Evolutionary conservation across 306 rosid genomes (phyloP).

Genomic region (Vicia sativa): DNA sequence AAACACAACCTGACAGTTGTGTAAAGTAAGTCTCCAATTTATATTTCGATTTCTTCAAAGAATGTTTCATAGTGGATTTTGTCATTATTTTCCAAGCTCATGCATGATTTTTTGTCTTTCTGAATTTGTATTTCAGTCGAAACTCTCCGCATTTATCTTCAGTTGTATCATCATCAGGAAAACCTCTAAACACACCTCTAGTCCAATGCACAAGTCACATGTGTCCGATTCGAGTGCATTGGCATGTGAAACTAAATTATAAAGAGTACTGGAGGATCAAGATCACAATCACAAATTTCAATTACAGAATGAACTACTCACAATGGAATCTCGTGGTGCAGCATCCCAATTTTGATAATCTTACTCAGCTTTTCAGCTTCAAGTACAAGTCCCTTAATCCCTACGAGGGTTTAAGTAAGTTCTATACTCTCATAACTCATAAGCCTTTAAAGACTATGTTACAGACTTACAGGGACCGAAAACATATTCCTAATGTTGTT

Average conservation of each 20-base stretch:
- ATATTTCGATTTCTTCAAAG: conserved; percentile 11
- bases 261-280: conserved; percentile 98
- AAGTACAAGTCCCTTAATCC: conserved; percentile 81
- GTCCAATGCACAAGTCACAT: conserved; percentile 93
- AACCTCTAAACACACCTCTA: conserved; percentile 61
- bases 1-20: conserved; percentile 69
- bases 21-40: conserved; percentile 63
- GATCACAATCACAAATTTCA: conserved; percentile 91
- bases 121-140: conserved; percentile 52
- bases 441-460: not conserved
- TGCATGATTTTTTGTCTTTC: conserved; percentile 14
- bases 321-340: conserved; percentile 95
- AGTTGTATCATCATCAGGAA: conserved; percentile 63
- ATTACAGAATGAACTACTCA: conserved; percentile 91
- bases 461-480: not conserved
- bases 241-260: conserved; percentile 98
- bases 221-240: conserved; percentile 96
- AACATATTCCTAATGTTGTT: conserved; percentile 21
- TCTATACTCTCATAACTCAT: conserved; percentile 13
- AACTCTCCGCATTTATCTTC: conserved; percentile 73
- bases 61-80: conserved; percentile 7
- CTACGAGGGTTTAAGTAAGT: conserved; percentile 93
- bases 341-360: conserved; percentile 92
- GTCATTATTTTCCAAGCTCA: conserved; percentile 5
- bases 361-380: conserved; percentile 89